phyloP scores from a whole-genome alignment of 768 basidiomycete genomes.

The Mycena kentingensis region DNA sequence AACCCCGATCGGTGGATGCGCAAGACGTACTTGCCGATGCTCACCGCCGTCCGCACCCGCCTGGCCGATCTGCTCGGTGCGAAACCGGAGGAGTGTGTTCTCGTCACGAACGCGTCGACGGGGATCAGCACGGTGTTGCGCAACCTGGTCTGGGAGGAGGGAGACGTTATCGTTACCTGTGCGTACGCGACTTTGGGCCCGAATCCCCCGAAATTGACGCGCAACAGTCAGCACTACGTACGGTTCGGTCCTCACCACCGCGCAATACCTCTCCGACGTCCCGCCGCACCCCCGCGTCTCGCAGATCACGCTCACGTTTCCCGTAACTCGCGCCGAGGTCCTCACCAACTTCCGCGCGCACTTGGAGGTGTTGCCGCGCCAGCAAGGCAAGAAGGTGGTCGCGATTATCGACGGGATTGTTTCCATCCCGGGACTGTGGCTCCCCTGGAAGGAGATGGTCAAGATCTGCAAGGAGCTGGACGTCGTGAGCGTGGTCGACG shows the following conservation, averaged over 20 bases:
- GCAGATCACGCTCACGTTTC: constrained; percentile 48
- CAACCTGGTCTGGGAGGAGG: constrained; percentile 62
- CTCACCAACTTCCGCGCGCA: constrained; percentile 32
- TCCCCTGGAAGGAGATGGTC: constrained; percentile 83
- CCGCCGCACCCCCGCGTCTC: constrained; percentile 50
- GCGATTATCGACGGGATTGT: constrained; percentile 71
- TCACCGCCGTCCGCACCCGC: constrained; percentile 41
- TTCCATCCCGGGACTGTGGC: constrained; percentile 60
- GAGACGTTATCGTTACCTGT: constrained; percentile 65
- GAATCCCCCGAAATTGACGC: background rate
- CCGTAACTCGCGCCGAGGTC: constrained; percentile 49
- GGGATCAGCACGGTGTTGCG: constrained; percentile 62
- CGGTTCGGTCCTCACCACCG: constrained; percentile 46
- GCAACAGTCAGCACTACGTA: constrained; percentile 43
- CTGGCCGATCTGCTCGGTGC: constrained; percentile 54
- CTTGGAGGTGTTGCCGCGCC: constrained; percentile 15
- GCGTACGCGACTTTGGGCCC: background rate
- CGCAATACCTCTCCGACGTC: constrained; percentile 54
- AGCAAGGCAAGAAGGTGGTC: constrained; percentile 46
- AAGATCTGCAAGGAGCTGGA: constrained; percentile 62
- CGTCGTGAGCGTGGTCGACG: constrained; percentile 73
- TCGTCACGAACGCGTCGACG: constrained; percentile 56
- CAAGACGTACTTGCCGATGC: constrained; percentile 30
- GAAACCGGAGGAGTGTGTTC: constrained; percentile 46
- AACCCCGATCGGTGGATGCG: constrained; percentile 55